Percentiles rank a stretch among this genome's conserved stretches.
Evolutionary conservation across 768 basidiomycete species (phyloP).

Genomic region (Pholiota microspora): DNA sequence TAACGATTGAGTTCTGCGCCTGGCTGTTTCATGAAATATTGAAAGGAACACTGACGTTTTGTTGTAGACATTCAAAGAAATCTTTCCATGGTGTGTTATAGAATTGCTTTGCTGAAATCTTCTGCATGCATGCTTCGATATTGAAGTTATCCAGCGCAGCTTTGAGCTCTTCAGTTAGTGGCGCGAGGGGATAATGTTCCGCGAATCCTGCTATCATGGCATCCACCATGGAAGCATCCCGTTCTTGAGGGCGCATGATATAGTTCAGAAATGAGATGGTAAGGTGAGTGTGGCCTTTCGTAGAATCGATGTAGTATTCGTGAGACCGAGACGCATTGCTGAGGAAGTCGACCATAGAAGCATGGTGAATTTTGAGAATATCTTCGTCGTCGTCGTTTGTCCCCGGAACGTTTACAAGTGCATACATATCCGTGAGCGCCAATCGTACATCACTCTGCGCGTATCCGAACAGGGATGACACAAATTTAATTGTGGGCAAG

Average conservation of each 20-base stretch:
- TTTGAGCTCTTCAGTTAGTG: not conserved
- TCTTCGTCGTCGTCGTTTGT: not conserved
- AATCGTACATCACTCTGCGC: slow-evolving; percentile 1
- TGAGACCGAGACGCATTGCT: slow-evolving; percentile 10
- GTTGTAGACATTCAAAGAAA: not conserved
- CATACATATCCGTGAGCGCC: slow-evolving; percentile 6
- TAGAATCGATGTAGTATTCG: slow-evolving; percentile 5
- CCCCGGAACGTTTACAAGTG: slow-evolving; percentile 2
- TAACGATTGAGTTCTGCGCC: not conserved
- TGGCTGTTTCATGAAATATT: no score
- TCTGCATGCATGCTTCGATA: not conserved
- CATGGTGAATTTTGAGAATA: slow-evolving; percentile 8
- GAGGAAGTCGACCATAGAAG: slow-evolving; percentile 17
- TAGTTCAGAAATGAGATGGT: not conserved
- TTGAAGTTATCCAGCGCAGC: not conserved
- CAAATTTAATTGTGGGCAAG: not conserved
- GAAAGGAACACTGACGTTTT: not conserved
- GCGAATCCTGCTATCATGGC: not conserved
- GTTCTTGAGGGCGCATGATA: not conserved
- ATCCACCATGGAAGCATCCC: not conserved
- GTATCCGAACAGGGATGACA: slow-evolving; percentile 3
- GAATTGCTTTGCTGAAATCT: not conserved
- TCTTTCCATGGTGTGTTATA: not conserved
- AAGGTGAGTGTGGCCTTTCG: not conserved
- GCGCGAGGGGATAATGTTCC: not conserved